Base-by-base conservation (phyloP, 2,329 filamentous ascomycete species). In the Ascosphaera aggregata region DNA sequence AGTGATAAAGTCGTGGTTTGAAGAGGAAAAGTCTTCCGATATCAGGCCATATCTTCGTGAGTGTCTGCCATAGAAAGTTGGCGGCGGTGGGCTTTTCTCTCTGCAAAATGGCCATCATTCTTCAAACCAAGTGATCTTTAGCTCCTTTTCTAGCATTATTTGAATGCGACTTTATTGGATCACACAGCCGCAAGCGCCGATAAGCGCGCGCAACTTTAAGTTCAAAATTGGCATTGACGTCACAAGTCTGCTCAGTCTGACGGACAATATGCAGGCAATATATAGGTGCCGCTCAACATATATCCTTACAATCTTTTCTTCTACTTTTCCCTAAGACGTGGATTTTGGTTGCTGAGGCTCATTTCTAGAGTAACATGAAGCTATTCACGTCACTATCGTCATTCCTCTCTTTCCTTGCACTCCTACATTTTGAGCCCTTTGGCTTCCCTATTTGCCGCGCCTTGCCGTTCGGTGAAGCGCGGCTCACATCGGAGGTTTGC, bases 1-100 rank as follows among this genome's bases (percentile, higher is more conserved):
- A 36, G 37, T 34, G 32, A 42, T 60, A 24, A 44, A 45, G 39
- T 38, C 40, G 18, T 63, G 61, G 61, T 48, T 52, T 36, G 46
- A 48, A 15, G 45, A 45, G 34, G 61, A 63, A 45, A 47, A 60
- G 49, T 60, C 59, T 38, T 52, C 48, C 20, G 47, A 51, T 37
- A 49, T 61, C 15, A 54, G 51, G 38, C 49, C 49, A 22, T 42
- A 53, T 17, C 48, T 60, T 3, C 53, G 55, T 37, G 47, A 54
- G 44, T 32, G 5, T 32, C 4, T 32, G 30, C 30, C 30, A 32
- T 32, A 32, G 15, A n/a, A 32, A 9, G 3, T 32, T n/a, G n/a
- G n/a, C n/a, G n/a, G n/a, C n/a, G n/a, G n/a, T n/a, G n/a, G n/a
- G n/a, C n/a, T n/a, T n/a, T n/a, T n/a, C n/a, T n/a, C n/a, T n/a